These are phyloP conservation scores for Dimocarpus longan DNA, from an alignment of 345 rosid genomes.

Conservation along the genomic window DNA sequence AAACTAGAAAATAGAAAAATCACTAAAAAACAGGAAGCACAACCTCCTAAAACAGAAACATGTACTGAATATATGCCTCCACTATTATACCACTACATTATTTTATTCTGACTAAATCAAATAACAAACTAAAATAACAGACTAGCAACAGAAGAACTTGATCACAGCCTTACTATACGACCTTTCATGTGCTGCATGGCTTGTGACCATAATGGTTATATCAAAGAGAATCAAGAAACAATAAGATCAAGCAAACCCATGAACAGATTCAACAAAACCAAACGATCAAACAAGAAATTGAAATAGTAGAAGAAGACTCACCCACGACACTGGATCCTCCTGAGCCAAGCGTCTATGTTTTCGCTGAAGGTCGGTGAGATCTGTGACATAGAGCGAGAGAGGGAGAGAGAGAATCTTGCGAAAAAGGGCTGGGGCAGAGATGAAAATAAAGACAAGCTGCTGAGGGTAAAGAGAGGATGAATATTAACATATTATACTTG, in stretches of 20 bases:
- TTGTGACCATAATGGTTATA: too few species aligned
- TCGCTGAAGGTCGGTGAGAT: conserved; percentile 30
- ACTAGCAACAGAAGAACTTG: too few species aligned
- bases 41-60: too few species aligned
- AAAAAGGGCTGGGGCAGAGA: conserved; percentile 14
- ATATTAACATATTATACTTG: conserved; percentile 11
- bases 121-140: too few species aligned
- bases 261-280: conserved; percentile 22
- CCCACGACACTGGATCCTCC: conserved; percentile 92
- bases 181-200: too few species aligned
- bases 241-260: conserved; percentile 8
- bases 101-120: too few species aligned
- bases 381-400: conserved; percentile 20
- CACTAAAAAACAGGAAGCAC: too few species aligned
- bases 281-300: conserved; percentile 19
- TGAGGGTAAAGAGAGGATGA: conserved; percentile 4
- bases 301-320: conserved; percentile 22
- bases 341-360: conserved; percentile 71
- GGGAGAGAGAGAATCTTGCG: conserved; percentile 30
- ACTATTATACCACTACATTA: too few species aligned
- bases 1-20: too few species aligned
- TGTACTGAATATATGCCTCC: too few species aligned
- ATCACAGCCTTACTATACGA: too few species aligned
- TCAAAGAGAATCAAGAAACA: conserved; percentile 11
- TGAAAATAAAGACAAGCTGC: conserved; percentile 4